Base-by-base conservation (phyloP, 2,329 filamentous ascomycete genomes). In the Lasiodiplodia theobromae region DNA sequence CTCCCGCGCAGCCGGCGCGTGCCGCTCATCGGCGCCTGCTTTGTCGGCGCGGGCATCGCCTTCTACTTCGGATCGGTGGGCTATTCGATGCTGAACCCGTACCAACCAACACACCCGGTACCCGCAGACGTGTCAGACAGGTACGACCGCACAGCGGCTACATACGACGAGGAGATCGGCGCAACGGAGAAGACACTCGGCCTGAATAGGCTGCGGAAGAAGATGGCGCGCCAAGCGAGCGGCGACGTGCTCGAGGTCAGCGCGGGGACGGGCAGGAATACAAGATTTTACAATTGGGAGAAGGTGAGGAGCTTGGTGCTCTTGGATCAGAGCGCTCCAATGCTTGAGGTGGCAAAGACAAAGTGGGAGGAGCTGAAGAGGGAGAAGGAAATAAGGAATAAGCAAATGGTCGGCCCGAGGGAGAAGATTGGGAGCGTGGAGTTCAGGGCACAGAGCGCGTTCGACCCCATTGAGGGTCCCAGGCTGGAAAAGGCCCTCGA, bases 181-280 rank as follows among this genome's bases (percentile, higher is more conserved):
- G 73, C 78, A 21, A 79, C 79, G 6, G 84, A 86, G 71, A 77
- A 72, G 69, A 70, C 83, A 44, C 79, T 81, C 70, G 77, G 83
- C 25, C 72, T 85, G 66, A 80, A 75, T 31, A 73, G 72, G 54
- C 76, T 78, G 63, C 78, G 84, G 62, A 79, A 79, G 70, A 74
- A 78, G 69, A 74, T 86, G 31, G 77, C 79, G 3, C 70, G 72
- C 44, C 75, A 77, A 71, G 83, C 81, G 68, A 74, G 72, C 14
- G 84, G 84, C 0, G 77, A 86, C 73, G 83, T 86, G 16, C 72
- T 85, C 44, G 84, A 86, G 73, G 82, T 82, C 16, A 81, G 81
- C 23, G 84, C 82, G 56, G 84, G 84, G 7, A 85, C 84, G 0
- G 84, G 83, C 18, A 77, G 84, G 70, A 85, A 85, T 69, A 75